phyloP scores from a whole-genome alignment of 2,329 filamentous ascomycete genomes.

The Lasiodiplodia citricola region DNA sequence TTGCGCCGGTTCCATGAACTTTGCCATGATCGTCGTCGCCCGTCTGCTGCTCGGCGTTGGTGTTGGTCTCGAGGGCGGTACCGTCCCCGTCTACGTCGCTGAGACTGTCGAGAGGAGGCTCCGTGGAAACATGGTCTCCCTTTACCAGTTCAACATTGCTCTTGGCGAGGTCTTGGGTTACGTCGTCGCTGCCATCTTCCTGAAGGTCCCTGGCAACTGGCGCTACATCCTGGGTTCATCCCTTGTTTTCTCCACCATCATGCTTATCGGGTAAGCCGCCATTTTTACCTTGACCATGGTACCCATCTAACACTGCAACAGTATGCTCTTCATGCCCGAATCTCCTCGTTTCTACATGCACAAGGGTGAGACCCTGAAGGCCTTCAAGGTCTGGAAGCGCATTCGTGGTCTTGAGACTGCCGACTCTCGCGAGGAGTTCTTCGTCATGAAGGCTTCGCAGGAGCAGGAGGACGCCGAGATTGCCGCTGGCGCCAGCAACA shows the following conservation, averaged over 20 bases:
- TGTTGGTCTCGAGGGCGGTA: constrained; percentile 75
- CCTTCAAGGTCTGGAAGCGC: constrained; percentile 73
- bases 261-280: constrained; percentile 50
- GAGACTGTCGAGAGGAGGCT: constrained; percentile 71
- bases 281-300: too few species aligned
- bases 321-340: constrained; percentile 76
- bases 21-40: constrained; percentile 72
- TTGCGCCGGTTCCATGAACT: constrained; percentile 70
- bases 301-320: constrained; percentile 26
- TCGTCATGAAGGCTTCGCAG: constrained; percentile 69
- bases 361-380: constrained; percentile 64
- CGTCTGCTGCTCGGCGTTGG: constrained; percentile 73
- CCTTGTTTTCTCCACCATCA: constrained; percentile 70
- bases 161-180: constrained; percentile 76
- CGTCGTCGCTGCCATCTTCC: constrained; percentile 73
- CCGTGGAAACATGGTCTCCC: constrained; percentile 73
- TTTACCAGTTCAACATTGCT: constrained; percentile 79
- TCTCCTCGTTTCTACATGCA: constrained; percentile 73
- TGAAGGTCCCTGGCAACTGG: constrained; percentile 73
- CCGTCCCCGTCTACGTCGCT: constrained; percentile 75
- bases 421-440: constrained; percentile 72
- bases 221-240: constrained; percentile 76
- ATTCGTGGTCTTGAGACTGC: constrained; percentile 65
- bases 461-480: constrained; percentile 61
- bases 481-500: constrained; percentile 57